Evolutionary conservation across 2,329 filamentous ascomycete genomes (phyloP).

Genomic region (Fusarium incarnatum): DNA sequence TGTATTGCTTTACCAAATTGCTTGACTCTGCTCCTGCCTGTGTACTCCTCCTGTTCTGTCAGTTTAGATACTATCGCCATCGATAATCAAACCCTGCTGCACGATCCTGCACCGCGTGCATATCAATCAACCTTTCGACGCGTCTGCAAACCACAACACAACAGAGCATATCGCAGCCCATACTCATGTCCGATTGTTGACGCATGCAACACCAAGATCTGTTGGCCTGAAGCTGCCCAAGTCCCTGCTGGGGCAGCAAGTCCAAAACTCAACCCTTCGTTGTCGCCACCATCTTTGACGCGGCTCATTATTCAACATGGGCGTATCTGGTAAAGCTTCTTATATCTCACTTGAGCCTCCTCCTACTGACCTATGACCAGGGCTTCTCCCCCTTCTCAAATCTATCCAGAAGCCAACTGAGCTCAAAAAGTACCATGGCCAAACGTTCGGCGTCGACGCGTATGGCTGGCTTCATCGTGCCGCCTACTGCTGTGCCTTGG

Average conservation of each 20-base stretch:
- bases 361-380: conserved; percentile 58
- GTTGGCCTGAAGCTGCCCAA: conserved; percentile 34
- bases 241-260: conserved; percentile 37
- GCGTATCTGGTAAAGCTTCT: conserved; percentile 50
- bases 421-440: conserved; percentile 86
- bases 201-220: conserved; percentile 23
- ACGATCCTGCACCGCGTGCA: conserved; percentile 41
- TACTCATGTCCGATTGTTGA: conserved; percentile 31
- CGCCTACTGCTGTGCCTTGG: conserved; percentile 88
- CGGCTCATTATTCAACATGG: conserved; percentile 48
- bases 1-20: conserved; percentile 12
- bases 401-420: conserved; percentile 93
- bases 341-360: neutral
- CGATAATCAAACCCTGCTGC: conserved; percentile 5
- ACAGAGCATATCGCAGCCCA: conserved; percentile 11
- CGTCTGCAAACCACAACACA: conserved; percentile 25
- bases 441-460: conserved; percentile 93
- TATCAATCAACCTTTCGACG: conserved; percentile 35
- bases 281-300: conserved; percentile 21
- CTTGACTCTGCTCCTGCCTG: neutral
- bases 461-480: conserved; percentile 99
- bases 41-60: neutral
- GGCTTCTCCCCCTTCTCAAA: conserved; percentile 90
- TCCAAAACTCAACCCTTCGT: conserved; percentile 19
- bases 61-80: conserved; percentile 4